Evolutionary conservation across 768 basidiomycete genomes (phyloP).

Genomic region (Mycena vulgaris): DNA sequence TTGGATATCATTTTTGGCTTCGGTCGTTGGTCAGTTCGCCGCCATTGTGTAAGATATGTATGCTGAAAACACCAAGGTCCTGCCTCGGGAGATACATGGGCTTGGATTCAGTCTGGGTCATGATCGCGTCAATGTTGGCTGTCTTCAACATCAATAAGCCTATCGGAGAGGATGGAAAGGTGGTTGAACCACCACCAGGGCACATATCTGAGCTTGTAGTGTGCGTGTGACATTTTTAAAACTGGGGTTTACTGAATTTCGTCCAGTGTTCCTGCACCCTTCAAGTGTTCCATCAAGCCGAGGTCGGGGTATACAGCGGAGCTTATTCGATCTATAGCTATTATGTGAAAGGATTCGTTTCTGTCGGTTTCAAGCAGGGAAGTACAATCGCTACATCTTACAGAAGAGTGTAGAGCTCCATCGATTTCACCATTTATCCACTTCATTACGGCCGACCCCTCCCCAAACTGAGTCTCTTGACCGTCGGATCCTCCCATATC

Average conservation of each 20-base stretch:
- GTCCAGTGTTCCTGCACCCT: too few relatives aligned
- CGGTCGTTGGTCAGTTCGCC: constrained; percentile 9
- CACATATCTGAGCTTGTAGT: background rate
- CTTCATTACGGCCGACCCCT: too few relatives aligned
- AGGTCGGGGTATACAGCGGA: too few relatives aligned
- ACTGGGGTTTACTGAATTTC: background rate
- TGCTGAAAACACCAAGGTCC: background rate
- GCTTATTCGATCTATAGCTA: too few relatives aligned
- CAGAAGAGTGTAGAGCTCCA: too few relatives aligned
- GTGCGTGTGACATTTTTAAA: background rate
- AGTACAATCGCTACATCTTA: too few relatives aligned
- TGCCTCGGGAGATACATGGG: constrained; percentile 5
- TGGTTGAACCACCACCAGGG: background rate
- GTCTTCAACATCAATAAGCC: constrained; percentile 1
- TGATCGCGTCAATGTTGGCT: constrained; percentile 2
- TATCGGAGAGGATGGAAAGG: background rate
- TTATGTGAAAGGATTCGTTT: too few relatives aligned
- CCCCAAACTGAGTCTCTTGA: too few relatives aligned
- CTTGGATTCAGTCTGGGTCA: background rate
- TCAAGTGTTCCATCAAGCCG: too few relatives aligned
- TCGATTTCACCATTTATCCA: too few relatives aligned
- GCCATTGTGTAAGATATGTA: background rate
- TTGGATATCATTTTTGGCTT: constrained; percentile 9
- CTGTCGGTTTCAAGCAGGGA: too few relatives aligned
- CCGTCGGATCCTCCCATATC: too few relatives aligned